Percentiles rank a stretch among this genome's conserved stretches.
These are phyloP conservation scores for Pilasporangium apinafurcum DNA, from an alignment of 352 stramenopile genomes.

Conservation along the genomic window DNA sequence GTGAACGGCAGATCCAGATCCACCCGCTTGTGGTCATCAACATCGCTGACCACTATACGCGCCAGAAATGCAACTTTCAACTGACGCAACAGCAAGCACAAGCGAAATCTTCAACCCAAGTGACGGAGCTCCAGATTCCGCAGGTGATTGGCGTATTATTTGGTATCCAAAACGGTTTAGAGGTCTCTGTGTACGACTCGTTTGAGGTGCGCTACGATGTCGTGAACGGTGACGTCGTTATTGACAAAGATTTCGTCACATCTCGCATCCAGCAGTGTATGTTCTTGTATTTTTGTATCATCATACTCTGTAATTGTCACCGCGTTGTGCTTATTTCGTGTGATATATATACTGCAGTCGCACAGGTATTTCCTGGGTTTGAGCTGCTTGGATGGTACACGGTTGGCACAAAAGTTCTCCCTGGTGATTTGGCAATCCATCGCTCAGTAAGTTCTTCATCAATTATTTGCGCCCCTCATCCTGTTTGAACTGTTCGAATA, in stretches of 20 bases:
- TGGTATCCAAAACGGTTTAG: slow-evolving; percentile 80
- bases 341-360: slow-evolving; percentile 22
- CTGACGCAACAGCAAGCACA: slow-evolving; percentile 8
- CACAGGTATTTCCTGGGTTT: slow-evolving; percentile 82
- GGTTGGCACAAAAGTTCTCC: slow-evolving; percentile 56
- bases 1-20: slow-evolving; percentile 68
- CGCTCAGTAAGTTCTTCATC: slow-evolving; percentile 38
- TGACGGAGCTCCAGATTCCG: slow-evolving; percentile 31
- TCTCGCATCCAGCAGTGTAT: slow-evolving; percentile 77
- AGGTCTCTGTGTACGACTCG: slow-evolving; percentile 81
- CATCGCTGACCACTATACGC: slow-evolving; percentile 94
- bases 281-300: slow-evolving; percentile 4
- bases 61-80: slow-evolving; percentile 60
- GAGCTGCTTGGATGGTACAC: slow-evolving; percentile 89
- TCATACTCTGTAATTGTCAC: background rate
- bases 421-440: slow-evolving; percentile 73
- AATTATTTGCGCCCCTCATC: too few species aligned
- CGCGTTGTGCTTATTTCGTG: background rate
- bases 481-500: too few species aligned
- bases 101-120: too few species aligned
- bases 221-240: slow-evolving; percentile 40
- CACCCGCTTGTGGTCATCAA: slow-evolving; percentile 91
- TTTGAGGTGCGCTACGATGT: slow-evolving; percentile 85
- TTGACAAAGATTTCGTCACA: slow-evolving; percentile 81
- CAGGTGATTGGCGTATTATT: slow-evolving; percentile 90